Percentiles rank a stretch among this genome's conserved stretches.
phyloP scores from a whole-genome alignment of 495 filamentous ascomycete genomes.

The Podospora bellae-mahoneyi region DNA sequence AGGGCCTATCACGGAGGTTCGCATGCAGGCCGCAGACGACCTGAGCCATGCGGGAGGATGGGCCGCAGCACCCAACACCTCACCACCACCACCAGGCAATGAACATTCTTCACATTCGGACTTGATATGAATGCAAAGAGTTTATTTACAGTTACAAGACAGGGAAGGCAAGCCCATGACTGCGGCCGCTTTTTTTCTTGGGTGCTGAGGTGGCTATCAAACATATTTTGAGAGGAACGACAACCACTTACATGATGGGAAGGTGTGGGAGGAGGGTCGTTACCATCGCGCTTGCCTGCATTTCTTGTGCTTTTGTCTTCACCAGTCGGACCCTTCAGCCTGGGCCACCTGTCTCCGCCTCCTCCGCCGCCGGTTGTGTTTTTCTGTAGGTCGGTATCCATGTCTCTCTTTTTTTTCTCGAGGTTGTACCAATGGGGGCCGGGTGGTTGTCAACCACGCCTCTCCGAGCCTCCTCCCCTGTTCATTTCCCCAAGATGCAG shows the following conservation, averaged over 20 bases:
- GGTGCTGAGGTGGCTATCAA: not conserved
- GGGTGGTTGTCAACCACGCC: not conserved
- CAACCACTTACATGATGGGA: not conserved
- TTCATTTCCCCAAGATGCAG: not conserved
- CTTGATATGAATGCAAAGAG: not conserved
- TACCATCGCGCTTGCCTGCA: not conserved
- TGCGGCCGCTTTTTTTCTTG: not conserved
- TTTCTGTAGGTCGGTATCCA: no score
- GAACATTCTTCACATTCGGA: not conserved
- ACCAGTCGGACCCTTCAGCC: not conserved
- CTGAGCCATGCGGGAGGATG: not conserved
- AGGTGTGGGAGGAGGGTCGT: not conserved
- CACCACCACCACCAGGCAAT: not conserved
- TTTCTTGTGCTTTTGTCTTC: not conserved
- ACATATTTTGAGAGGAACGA: not conserved
- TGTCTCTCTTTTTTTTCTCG: no score
- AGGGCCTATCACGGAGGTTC: not conserved
- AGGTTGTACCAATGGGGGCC: no score
- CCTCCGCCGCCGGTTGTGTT: not conserved
- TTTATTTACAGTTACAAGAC: not conserved
- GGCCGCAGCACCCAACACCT: not conserved
- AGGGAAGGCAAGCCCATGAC: not conserved
- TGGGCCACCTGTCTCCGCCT: not conserved
- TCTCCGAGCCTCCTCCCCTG: not conserved
- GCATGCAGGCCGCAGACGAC: not conserved